Conservation (phyloP, 2,329 filamentous ascomycete species). For the Colletotrichum orbiculare region DNA sequence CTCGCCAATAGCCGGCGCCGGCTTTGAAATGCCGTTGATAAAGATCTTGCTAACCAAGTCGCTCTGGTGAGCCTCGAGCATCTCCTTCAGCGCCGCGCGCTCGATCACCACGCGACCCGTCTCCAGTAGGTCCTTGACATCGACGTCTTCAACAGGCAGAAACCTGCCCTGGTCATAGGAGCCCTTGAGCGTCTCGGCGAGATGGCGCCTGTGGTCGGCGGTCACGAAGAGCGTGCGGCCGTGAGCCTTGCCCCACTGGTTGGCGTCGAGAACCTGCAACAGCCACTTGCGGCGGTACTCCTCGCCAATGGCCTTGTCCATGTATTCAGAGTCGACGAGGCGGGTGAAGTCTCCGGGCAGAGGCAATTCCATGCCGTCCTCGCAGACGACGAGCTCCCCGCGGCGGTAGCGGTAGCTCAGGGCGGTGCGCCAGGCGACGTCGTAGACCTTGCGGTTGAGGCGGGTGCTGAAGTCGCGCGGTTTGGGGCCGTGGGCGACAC, state of each 20-base stretch:
- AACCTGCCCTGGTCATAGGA: constrained; percentile 75
- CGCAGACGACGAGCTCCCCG: constrained; percentile 87
- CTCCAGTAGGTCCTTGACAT: constrained; percentile 94
- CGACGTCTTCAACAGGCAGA: constrained; percentile 80
- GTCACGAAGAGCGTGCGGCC: constrained; percentile 84
- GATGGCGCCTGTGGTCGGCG: constrained; percentile 64
- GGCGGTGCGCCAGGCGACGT: constrained; percentile 93
- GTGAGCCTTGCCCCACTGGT: constrained; percentile 74
- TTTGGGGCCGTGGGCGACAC: constrained; percentile 89
- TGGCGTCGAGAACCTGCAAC: constrained; percentile 74
- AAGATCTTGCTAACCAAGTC: constrained; percentile 66
- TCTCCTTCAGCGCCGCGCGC: constrained; percentile 78
- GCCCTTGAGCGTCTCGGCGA: constrained; percentile 75
- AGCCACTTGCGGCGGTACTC: constrained; percentile 72
- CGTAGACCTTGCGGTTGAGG: constrained; percentile 90
- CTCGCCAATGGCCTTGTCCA: constrained; percentile 61
- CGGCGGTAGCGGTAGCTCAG: constrained; percentile 90
- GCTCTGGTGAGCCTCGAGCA: constrained; percentile 78
- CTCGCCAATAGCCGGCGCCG: constrained; percentile 51
- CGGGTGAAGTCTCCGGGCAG: constrained; percentile 61
- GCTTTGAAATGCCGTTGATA: constrained; percentile 52
- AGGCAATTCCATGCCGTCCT: constrained; percentile 78
- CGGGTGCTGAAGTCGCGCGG: constrained; percentile 90
- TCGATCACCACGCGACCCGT: constrained; percentile 89
- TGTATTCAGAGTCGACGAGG: constrained; percentile 49